Conservation (phyloP, 345 rosid species). For the Melastoma malabathricum region DNA sequence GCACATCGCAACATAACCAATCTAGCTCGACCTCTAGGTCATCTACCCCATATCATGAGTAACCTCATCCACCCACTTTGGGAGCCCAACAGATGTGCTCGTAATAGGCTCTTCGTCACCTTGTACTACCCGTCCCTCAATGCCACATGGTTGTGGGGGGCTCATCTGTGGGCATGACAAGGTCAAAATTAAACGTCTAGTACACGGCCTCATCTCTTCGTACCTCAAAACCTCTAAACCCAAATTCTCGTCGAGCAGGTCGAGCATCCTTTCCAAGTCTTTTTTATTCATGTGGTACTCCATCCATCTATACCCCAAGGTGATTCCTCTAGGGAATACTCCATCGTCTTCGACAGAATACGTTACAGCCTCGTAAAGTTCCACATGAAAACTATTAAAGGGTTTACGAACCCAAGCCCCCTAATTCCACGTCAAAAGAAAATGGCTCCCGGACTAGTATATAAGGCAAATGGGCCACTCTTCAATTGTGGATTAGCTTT, state of each 20-base stretch:
- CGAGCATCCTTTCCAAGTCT: constrained; percentile 3
- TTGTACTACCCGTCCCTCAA: background rate
- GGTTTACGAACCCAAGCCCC: too few relatives aligned
- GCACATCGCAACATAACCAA: constrained; percentile 8
- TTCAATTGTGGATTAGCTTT: too few relatives aligned
- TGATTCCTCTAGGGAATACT: too few relatives aligned
- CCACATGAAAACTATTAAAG: too few relatives aligned
- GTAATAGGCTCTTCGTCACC: constrained; percentile 5
- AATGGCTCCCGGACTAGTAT: too few relatives aligned
- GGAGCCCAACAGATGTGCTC: background rate
- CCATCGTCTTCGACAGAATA: too few relatives aligned
- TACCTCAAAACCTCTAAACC: constrained; percentile 5
- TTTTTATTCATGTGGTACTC: constrained; percentile 2
- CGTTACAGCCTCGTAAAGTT: too few relatives aligned
- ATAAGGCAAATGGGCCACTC: too few relatives aligned
- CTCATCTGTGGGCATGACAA: background rate
- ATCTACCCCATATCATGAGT: background rate
- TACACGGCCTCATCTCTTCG: constrained; percentile 7
- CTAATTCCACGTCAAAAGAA: too few relatives aligned
- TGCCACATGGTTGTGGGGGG: too few relatives aligned
- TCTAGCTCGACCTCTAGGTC: constrained; percentile 2
- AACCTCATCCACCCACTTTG: background rate
- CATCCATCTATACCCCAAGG: background rate
- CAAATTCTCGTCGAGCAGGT: constrained; percentile 4
- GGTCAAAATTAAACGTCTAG: constrained; percentile 6